Percentiles rank a stretch among this genome's conserved stretches.
Evolutionary conservation across 192 early-diverging fungal species (phyloP).

Genomic region (Podila horticola): DNA sequence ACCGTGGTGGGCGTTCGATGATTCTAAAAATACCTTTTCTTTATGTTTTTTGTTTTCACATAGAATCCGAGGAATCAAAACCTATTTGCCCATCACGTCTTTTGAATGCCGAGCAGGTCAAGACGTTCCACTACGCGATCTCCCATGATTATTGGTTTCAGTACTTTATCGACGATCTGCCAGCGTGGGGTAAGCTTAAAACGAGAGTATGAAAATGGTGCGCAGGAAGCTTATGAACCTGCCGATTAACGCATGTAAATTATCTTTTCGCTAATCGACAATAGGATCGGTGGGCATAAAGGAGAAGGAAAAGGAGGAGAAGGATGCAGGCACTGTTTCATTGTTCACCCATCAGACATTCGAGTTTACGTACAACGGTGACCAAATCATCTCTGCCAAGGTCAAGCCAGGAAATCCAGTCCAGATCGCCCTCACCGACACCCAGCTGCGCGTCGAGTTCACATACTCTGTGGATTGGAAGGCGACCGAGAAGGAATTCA

Average conservation of each 20-base stretch:
- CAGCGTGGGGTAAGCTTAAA: constrained; percentile 38
- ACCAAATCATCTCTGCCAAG: constrained; percentile 67
- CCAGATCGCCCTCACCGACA: constrained; percentile 21
- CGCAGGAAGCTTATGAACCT: constrained; percentile 31
- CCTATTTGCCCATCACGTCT: constrained; percentile 59
- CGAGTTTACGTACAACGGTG: constrained; percentile 68
- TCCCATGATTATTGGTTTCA: constrained; percentile 74
- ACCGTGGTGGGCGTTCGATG: too few relatives aligned
- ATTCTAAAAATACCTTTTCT: too few relatives aligned
- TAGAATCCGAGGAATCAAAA: constrained; percentile 44
- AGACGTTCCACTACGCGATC: constrained; percentile 72
- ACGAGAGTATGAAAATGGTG: constrained; percentile 19
- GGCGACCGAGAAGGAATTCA: constrained; percentile 61
- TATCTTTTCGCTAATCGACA: background rate
- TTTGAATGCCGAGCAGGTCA: constrained; percentile 57
- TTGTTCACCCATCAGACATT: constrained; percentile 74
- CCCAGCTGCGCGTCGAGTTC: constrained; percentile 63
- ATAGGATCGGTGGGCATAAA: constrained; percentile 57
- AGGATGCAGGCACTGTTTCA: constrained; percentile 31
- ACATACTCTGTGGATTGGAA: constrained; percentile 80
- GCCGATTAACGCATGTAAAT: background rate
- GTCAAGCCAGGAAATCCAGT: constrained; percentile 53
- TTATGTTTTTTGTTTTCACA: background rate
- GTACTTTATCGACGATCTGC: constrained; percentile 57
- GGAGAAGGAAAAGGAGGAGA: constrained; percentile 44